These are phyloP conservation scores for Peniophora sp. DNA, from an alignment of 1,284 basidiomycete species.

Conservation along the genomic window DNA sequence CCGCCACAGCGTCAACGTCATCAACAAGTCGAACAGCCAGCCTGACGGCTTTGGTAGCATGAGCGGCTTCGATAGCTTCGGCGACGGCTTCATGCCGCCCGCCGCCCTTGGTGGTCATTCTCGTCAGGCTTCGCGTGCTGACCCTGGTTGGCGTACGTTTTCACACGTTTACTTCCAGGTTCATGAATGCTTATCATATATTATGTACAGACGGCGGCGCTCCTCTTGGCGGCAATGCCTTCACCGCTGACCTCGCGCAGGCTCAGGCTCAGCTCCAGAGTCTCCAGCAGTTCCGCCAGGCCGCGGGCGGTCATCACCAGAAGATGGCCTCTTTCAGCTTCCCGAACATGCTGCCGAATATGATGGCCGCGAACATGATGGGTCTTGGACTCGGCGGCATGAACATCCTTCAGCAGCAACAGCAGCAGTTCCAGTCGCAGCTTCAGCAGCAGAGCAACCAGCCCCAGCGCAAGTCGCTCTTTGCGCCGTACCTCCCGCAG, in stretches of 20 bases:
- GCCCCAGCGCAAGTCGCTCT: slow-evolving; percentile 95
- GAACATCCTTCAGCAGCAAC: slow-evolving; percentile 78
- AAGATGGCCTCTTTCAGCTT: slow-evolving; percentile 98
- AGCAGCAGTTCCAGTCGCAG: slow-evolving; percentile 86
- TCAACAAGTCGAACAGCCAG: slow-evolving; percentile 60
- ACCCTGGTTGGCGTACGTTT: slow-evolving; percentile 88
- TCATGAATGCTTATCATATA: too few relatives aligned
- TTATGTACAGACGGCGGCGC: slow-evolving; percentile 67
- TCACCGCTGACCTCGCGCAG: slow-evolving; percentile 79
- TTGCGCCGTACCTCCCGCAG: slow-evolving; percentile 97
- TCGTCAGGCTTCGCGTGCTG: slow-evolving; percentile 67
- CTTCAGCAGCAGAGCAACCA: slow-evolving; percentile 84
- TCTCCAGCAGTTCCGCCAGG: slow-evolving; percentile 94
- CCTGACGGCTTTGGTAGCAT: slow-evolving; percentile 44
- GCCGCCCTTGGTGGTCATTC: slow-evolving; percentile 60
- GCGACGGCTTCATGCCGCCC: slow-evolving; percentile 64
- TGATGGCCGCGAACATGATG: slow-evolving; percentile 94
- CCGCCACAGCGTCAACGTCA: slow-evolving; percentile 90
- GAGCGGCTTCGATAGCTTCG: slow-evolving; percentile 58
- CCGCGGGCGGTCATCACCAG: slow-evolving; percentile 89
- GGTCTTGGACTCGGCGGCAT: slow-evolving; percentile 77
- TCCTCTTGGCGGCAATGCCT: slow-evolving; percentile 54
- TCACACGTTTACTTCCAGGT: slow-evolving; percentile 28
- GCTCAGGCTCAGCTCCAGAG: slow-evolving; percentile 97
- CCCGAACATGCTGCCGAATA: slow-evolving; percentile 93